Evolutionary conservation across 495 filamentous ascomycete genomes (phyloP), one percentile per base, ranked within the genome.

Genomic region (Neurospora sp.): DNA sequence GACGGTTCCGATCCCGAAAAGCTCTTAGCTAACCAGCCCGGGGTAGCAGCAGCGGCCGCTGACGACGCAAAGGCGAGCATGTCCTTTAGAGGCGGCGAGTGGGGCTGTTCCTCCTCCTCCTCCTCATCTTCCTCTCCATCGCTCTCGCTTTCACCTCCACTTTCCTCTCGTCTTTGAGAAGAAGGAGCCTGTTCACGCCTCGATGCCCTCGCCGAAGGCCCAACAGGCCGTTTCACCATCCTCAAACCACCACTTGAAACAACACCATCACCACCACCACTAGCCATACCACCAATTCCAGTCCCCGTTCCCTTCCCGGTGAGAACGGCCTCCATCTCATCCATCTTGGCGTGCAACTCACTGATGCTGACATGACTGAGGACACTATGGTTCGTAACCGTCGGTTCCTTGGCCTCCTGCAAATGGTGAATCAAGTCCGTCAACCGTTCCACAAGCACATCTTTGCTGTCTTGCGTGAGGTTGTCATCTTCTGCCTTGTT

Each of bases 381-480:
- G 9, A 35, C 53, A 18, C 53, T 35, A 6, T 65, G 27, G 14
- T 9, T 65, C 53, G 27, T 65, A 65, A 9, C 27, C 53, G 53
- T 65, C 53, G 53, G 53, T 7, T 65, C 53, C 31, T 65, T 65
- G 27, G 27, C 7, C 18, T 68, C n/a, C 53, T 68, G 75, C 1
- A 88, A 75, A 20, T 79, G 79, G 14, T 79, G 73, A 4, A 83
- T 81, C 53, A 88, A 75, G 69, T 85, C 82, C 72, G 82, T 82
- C 8, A 88, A 79, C 59, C 87, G 81, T 69, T 86, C 83, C 10
- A 86, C 77, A 39, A 88, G 76, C 5, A 83, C 82, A 76, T 86
- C 83, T 71, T 82, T 84, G 77, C 82, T 83, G 72, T 84, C 82
- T 39, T 82, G 81, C 14, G 80, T 76, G 71, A 79, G 70, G 16